These are phyloP conservation scores for Sporobolomyces pararoseus DNA, from an alignment of 768 basidiomycete species.

Conservation along the genomic window DNA sequence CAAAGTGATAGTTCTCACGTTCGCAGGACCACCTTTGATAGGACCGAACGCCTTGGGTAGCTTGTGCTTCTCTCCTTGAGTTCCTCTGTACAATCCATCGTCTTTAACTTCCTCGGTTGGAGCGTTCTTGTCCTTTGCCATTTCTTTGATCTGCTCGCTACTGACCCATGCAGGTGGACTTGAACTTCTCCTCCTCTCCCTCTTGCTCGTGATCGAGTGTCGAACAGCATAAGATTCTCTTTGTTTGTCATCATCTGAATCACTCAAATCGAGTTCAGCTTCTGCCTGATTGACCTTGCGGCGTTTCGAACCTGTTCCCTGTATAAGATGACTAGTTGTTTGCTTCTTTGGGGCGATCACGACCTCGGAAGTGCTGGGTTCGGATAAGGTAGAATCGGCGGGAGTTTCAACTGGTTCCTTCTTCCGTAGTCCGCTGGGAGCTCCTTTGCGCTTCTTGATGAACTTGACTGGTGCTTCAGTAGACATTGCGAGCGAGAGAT, in stretches of 20 bases:
- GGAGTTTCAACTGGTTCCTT: conserved; percentile 59
- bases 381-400: conserved; percentile 16
- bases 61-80: conserved; percentile 71
- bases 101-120: conserved; percentile 59
- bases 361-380: conserved; percentile 52
- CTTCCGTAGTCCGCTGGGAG: conserved; percentile 75
- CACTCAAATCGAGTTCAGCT: conserved; percentile 49
- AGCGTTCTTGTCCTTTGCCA: conserved; percentile 57
- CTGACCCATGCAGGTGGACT: conserved; percentile 71
- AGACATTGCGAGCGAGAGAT: neutral
- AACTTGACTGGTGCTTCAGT: conserved; percentile 62
- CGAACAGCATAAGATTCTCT: conserved; percentile 51
- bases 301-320: conserved; percentile 65
- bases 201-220: conserved; percentile 71
- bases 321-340: conserved; percentile 67
- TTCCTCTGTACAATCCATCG: conserved; percentile 82
- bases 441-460: conserved; percentile 78
- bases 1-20: conserved; percentile 90
- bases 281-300: conserved; percentile 54
- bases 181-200: conserved; percentile 64
- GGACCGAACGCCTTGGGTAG: conserved; percentile 78
- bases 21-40: conserved; percentile 63
- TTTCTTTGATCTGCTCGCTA: conserved; percentile 68
- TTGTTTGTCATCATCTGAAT: conserved; percentile 57
- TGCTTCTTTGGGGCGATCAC: conserved; percentile 70